Conservation (phyloP, 495 filamentous ascomycete genomes). For the Hypomontagnella monticulosa region DNA sequence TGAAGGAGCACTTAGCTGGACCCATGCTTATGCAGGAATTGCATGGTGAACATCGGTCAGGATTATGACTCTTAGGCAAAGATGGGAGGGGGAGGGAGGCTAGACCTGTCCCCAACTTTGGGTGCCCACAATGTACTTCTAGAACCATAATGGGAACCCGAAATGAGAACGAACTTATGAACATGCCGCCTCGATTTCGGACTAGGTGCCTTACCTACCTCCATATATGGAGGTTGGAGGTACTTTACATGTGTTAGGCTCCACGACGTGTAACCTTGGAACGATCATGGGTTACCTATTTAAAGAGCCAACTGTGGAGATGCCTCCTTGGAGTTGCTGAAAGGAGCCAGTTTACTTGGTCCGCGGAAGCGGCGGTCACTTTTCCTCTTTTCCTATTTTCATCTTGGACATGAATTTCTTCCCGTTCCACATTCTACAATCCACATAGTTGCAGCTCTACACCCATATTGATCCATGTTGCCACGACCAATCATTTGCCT, state of each 20-base stretch:
- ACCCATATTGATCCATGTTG: constrained; percentile 2
- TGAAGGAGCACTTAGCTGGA: constrained; percentile 11
- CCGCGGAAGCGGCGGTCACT: constrained; percentile 23
- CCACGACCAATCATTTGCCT: constrained; percentile 5
- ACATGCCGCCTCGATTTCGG: neutral
- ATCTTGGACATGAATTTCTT: constrained; percentile 12
- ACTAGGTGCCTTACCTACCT: neutral
- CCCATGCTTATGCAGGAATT: constrained; percentile 3
- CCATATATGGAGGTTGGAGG: neutral
- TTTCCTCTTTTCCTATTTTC: constrained; percentile 16
- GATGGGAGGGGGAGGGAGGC: neutral
- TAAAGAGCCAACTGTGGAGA: constrained; percentile 34
- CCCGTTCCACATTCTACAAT: constrained; percentile 3
- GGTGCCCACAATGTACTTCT: neutral
- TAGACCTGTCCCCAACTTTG: neutral
- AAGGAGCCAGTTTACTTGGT: constrained; percentile 9
- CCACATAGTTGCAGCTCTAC: constrained; percentile 14
- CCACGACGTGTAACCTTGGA: constrained; percentile 25
- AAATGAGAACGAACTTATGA: constrained; percentile 1
- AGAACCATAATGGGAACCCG: neutral
- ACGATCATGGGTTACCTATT: constrained; percentile 9
- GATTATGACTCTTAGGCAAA: constrained; percentile 1
- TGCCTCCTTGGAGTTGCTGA: neutral
- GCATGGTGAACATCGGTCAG: constrained; percentile 15
- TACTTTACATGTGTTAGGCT: constrained; percentile 37